Percentiles rank a stretch among this genome's conserved stretches.
phyloP scores from a whole-genome alignment of 1,139 yeast species.

The Candida mesenterica region DNA sequence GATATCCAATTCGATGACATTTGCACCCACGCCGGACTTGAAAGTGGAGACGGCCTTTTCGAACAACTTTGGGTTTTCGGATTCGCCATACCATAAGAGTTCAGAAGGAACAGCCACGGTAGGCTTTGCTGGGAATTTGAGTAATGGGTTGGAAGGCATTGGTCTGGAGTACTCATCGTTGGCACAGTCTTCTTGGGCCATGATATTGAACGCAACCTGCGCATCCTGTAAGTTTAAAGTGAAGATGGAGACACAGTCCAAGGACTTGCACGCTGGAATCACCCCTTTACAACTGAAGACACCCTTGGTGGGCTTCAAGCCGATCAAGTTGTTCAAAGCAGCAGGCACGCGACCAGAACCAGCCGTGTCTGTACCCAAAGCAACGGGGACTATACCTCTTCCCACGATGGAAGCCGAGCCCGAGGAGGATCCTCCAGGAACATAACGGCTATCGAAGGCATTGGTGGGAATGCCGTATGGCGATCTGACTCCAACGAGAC shows the following conservation, averaged over 20 bases:
- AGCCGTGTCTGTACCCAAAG: slow-evolving; percentile 97
- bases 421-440: slow-evolving; percentile 92
- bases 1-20: slow-evolving; percentile 63
- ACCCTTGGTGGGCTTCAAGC: slow-evolving; percentile 91
- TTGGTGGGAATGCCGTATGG: slow-evolving; percentile 89
- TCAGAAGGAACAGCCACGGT: slow-evolving; percentile 71
- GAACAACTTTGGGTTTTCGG: slow-evolving; percentile 70
- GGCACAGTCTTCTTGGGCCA: slow-evolving; percentile 71
- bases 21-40: slow-evolving; percentile 52
- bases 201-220: slow-evolving; percentile 64
- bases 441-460: slow-evolving; percentile 72
- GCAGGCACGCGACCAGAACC: slow-evolving; percentile 99
- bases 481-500: slow-evolving; percentile 90
- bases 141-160: slow-evolving; percentile 64
- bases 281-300: slow-evolving; percentile 82
- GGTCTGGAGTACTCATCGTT: slow-evolving; percentile 78
- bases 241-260: slow-evolving; percentile 89
- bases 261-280: slow-evolving; percentile 94
- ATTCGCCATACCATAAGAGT: slow-evolving; percentile 78
- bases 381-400: slow-evolving; percentile 80
- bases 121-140: slow-evolving; percentile 58
- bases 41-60: slow-evolving; percentile 59
- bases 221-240: slow-evolving; percentile 79
- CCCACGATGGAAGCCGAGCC: slow-evolving; percentile 94
- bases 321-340: slow-evolving; percentile 86